Base-by-base conservation (phyloP, 805 yeast species). In the Teunomyces kruisii region DNA sequence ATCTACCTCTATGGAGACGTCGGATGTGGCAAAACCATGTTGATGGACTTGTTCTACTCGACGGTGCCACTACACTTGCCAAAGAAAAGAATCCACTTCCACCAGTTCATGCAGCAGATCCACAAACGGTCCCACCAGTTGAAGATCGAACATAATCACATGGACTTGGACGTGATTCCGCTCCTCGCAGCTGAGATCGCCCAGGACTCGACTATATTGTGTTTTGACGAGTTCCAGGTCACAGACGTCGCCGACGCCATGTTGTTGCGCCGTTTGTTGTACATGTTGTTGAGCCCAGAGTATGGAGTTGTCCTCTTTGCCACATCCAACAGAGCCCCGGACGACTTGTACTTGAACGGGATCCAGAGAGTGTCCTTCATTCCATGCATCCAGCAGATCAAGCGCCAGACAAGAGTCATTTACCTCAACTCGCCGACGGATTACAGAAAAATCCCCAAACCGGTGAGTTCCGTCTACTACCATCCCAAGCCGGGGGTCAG, bases 201-300 rank as follows among this genome's bases (percentile, higher is more conserved):
- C 1, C 77, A 78, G 50, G 72, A 76, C 40, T 76, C 94, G 3
- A 84, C 92, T 1, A 81, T 94, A 1, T 65, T 94, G 48, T 94
- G 99, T 64, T 88, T 94, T 62, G 99, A 94, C 67, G 99, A 94
- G 68, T 92, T 94, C 61, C 98, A 94, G 67, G 99, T 94, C 35
- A 89, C 96, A 0, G 99, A 94, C 64, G 97, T 94, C 26, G 99
- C 98, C 0, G 99, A 94, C 65, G 99, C 99, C 2, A 94, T 94
- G 98, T 74, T 94, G 28, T 73, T 94, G 35, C 79, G 99, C 51
- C 74, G 97, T 41, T 69, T 91, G 32, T 59, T 88, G 32, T 79
- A 81, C 56, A 65, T 81, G 31, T 73, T 88, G n/a, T 67, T 91
- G 45, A 78, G 85, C 38, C 80, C 83, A 0, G 79, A 84, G 42